Conservation (phyloP, 495 filamentous ascomycete species). For the Chaetomium fimeti region DNA sequence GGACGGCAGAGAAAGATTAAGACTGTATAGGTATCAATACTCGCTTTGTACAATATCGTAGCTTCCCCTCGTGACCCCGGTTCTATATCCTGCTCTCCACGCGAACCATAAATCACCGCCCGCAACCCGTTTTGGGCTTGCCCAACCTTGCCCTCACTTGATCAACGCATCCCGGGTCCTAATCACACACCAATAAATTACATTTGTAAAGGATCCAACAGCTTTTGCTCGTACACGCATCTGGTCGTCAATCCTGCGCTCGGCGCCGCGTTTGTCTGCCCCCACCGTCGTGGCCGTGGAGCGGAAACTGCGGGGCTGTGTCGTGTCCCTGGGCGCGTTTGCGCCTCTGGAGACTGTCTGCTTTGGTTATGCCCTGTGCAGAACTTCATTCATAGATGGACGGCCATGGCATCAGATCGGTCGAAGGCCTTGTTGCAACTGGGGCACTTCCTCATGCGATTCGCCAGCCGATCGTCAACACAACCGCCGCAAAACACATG, state of each 20-base stretch:
- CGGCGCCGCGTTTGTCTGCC: constrained; percentile 4
- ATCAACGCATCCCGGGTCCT: constrained; percentile 1
- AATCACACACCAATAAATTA: constrained; percentile 20
- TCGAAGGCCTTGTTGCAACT: constrained; percentile 90
- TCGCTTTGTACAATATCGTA: constrained; percentile 23
- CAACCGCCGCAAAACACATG: constrained; percentile 92
- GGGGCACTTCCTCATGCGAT: constrained; percentile 91
- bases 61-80: constrained; percentile 2
- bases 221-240: constrained; percentile 4
- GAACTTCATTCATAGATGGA: constrained; percentile 38
- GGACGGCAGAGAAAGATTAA: constrained; percentile 9
- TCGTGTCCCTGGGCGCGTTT: neutral
- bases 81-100: constrained; percentile 20
- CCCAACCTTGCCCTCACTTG: neutral
- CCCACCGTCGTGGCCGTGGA: neutral
- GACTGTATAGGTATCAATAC: constrained; percentile 17
- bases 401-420: constrained; percentile 76
- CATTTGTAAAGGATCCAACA: constrained; percentile 11
- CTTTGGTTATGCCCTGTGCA: neutral
- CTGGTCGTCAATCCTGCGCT: constrained; percentile 6
- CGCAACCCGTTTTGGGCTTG: neutral
- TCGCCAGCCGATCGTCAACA: constrained; percentile 78
- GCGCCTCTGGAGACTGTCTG: neutral
- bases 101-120: constrained; percentile 2
- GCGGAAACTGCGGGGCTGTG: neutral